Evolutionary conservation across 139 green algal genomes (phyloP), one percentile per base, ranked within the genome.

Genomic region (Chlorella vulgaris): DNA sequence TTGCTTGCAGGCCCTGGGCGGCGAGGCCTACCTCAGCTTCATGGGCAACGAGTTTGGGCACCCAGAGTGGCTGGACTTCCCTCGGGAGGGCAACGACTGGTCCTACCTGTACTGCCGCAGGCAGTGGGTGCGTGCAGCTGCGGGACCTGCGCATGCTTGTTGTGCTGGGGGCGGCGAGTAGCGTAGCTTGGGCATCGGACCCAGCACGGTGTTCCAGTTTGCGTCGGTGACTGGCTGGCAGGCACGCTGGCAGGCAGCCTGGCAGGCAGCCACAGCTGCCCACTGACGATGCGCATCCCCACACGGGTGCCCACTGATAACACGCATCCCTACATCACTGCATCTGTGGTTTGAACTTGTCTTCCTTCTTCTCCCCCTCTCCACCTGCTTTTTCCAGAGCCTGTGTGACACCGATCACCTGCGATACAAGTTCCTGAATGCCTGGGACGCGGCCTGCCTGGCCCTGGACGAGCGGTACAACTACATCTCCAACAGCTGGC

Each of bases 31-130:
- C 84, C 86, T 98, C 2, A 93, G 81, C 83, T 79, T 79, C 73
- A 79, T 79, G 73, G 95, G 95, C 69, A 98, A 98, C 79, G 95
- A 98, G 88, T 98, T 98, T 81, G 95, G 95, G 0, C 95, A 98
- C 88, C 95, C 96, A 2, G 96, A 99, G 88, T 99, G 96, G 96
- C 93, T 99, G 31, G 96, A 99, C 86, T 97, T 97, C 58, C 93
- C 93, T 21, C 81, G 87, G 53, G 96, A 99, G 39, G 96, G 96
- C 77, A 99, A 99, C 83, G 81, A 85, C 63, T 99, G 96, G 96
- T 95, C 83, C 81, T 90, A 98, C 91, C 82, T 96, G 31, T 84
- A 94, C 76, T 94, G 88, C 84, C 82, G 94, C 26, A 89, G 96
- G 19, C 93, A 95, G 86, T 99, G 94, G 93, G 81, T 88, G 53